Base-by-base conservation (phyloP, 345 rosid species). In the Clausena lansium region DNA sequence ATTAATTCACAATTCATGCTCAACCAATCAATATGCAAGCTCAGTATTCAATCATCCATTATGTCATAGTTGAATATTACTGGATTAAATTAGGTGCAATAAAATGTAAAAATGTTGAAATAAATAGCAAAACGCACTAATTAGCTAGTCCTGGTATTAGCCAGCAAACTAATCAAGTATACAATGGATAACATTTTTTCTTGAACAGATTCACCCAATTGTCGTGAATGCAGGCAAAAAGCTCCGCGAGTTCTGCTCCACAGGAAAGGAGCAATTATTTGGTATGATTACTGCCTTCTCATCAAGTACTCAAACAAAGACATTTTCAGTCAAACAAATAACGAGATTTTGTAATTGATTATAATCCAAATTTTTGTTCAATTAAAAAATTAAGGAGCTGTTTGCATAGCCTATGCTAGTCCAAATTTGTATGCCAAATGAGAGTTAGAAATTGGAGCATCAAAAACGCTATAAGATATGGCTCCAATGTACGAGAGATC, bases 401-500 rank as follows among this genome's bases (percentile, higher is more conserved):
- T 64, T 28, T 19, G 1, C 22, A 35, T 22, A 35, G 61, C 80
- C 8, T 41, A 11, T 13, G 10, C 14, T 0, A 45, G 4, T 25
- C 24, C 39, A 25, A 69, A 69, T 10, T 28, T 69, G 14, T 60
- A 13, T 20, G 33, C 45, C 0, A 7, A 7, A 4, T 68, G 59
- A 28, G n/a, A 68, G 11, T 2, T 27, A 4, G 47, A 59, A 15
- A 14, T 59, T 5, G 67, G 45, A 10, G 55, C 7, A 41, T 58
- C 24, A 14, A 32, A 47, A 5, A 15, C 24, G 22, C 35, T 67
- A 11, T 27, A 76, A n/a, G 78, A 71, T 30, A 9, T 76, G 62
- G 61, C 47, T 10, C 78, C 78, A 76, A 36, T 76, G 79, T 63
- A 67, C 73, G 2, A 66, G 54, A 39, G 79, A 76, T 67, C 65